Conservation (phyloP, 306 rosid genomes). For the Castanopsis chinensis region DNA sequence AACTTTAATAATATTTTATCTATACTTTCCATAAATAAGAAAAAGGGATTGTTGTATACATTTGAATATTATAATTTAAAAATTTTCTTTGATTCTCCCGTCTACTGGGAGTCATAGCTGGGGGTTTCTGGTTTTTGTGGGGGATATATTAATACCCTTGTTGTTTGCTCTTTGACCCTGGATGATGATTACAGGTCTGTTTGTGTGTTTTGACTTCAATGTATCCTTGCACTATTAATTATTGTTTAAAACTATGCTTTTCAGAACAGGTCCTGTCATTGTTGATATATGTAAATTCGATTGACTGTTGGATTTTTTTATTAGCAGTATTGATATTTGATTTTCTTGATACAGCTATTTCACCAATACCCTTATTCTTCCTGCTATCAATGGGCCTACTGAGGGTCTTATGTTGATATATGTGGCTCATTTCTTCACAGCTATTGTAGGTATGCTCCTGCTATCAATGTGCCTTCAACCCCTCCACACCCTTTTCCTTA, state of each 20-base stretch:
- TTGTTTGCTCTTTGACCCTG: slow-evolving; percentile 2
- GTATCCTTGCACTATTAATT: not conserved
- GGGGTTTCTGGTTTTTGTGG: not conserved
- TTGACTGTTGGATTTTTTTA: not conserved
- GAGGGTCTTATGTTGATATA: slow-evolving; percentile 94
- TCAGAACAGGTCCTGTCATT: not conserved
- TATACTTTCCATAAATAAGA: not conserved
- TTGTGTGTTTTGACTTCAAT: not conserved
- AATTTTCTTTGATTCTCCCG: not conserved
- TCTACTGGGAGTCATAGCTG: not conserved
- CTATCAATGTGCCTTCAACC: slow-evolving; percentile 1
- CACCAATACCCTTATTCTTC: slow-evolving; percentile 86
- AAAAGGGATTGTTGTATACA: not conserved
- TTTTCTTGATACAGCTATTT: slow-evolving; percentile 65
- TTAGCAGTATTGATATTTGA: slow-evolving; percentile 20
- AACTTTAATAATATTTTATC: not conserved
- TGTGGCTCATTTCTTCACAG: slow-evolving; percentile 70
- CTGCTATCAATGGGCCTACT: slow-evolving; percentile 91
- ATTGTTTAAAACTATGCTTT: slow-evolving; percentile 6
- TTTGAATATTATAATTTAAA: not conserved
- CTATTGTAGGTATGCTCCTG: slow-evolving; percentile 70
- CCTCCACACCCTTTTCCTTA: too few species aligned
- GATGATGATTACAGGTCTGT: slow-evolving; percentile 10
- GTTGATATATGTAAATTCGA: not conserved
- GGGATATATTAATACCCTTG: not conserved